Evolutionary conservation across 129 eudicot genomes (phyloP).

Genomic region (Mikania micrantha): DNA sequence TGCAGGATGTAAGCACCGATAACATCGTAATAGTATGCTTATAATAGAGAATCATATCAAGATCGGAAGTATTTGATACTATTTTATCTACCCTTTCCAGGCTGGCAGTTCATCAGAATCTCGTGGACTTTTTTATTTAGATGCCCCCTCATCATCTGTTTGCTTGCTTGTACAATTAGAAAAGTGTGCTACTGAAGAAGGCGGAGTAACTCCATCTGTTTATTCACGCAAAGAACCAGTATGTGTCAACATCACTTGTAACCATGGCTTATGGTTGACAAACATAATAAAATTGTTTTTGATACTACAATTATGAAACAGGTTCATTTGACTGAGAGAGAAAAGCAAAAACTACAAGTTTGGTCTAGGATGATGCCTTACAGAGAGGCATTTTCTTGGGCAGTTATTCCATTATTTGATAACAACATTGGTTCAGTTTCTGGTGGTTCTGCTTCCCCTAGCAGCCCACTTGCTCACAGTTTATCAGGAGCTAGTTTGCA

Average conservation of each 20-base stretch:
- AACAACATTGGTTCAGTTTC: slow-evolving; percentile 66
- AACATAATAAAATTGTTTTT: neutral
- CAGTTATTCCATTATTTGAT: slow-evolving; percentile 86
- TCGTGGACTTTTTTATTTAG: slow-evolving; percentile 81
- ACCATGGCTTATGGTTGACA: neutral
- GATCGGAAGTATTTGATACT: slow-evolving; percentile 6
- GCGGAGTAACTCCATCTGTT: slow-evolving; percentile 92
- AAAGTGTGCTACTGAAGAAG: slow-evolving; percentile 98
- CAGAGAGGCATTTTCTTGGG: slow-evolving; percentile 96
- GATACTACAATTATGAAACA: slow-evolving; percentile 21
- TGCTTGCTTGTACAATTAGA: slow-evolving; percentile 92
- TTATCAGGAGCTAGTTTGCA: slow-evolving; percentile 71
- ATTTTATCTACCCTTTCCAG: slow-evolving; percentile 37
- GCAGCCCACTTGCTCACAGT: slow-evolving; percentile 78
- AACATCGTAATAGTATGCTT: neutral
- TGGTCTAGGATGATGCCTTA: slow-evolving; percentile 99
- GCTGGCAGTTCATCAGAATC: slow-evolving; percentile 68
- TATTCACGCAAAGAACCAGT: slow-evolving; percentile 99
- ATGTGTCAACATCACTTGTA: neutral
- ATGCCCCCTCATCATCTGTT: slow-evolving; percentile 91
- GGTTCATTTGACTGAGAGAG: slow-evolving; percentile 94
- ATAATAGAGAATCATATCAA: neutral
- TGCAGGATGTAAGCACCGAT: slow-evolving; percentile 65
- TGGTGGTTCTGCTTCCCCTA: slow-evolving; percentile 90
- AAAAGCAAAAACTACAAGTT: slow-evolving; percentile 91